Conservation (phyloP, 2,329 filamentous ascomycete species). For the Epichloe uncinata region DNA sequence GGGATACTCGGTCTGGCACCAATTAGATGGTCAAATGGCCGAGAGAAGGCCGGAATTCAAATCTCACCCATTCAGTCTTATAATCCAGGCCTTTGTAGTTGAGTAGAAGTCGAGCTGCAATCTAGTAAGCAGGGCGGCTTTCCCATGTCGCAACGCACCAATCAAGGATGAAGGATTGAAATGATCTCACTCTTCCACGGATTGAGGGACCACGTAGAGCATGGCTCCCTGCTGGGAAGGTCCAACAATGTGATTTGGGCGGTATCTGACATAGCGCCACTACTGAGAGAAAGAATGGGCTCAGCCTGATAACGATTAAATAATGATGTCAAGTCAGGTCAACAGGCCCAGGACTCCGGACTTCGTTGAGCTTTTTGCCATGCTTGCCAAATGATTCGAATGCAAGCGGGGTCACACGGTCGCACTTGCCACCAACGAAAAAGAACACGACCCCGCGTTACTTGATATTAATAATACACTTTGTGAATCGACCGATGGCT, state of each 20-base stretch:
- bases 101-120: slow-evolving; percentile 45
- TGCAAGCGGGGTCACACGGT: too few relatives aligned
- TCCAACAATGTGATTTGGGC: slow-evolving; percentile 44
- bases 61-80: slow-evolving; percentile 46
- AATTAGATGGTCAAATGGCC: slow-evolving; percentile 42
- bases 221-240: slow-evolving; percentile 38
- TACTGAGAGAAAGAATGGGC: too few relatives aligned
- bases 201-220: slow-evolving; percentile 49
- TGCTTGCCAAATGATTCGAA: too few relatives aligned
- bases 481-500: too few relatives aligned
- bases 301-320: too few relatives aligned
- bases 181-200: slow-evolving; percentile 50
- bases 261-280: slow-evolving; percentile 16
- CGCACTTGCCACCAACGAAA: too few relatives aligned
- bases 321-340: too few relatives aligned
- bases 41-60: not conserved
- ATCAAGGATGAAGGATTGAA: not conserved
- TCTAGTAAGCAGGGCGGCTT: not conserved
- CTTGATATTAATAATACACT: too few relatives aligned
- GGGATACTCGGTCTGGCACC: slow-evolving; percentile 2
- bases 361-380: too few relatives aligned
- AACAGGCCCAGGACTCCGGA: too few relatives aligned
- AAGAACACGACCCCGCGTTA: too few relatives aligned
- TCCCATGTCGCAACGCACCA: too few relatives aligned
- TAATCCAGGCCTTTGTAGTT: slow-evolving; percentile 55